Conservation (phyloP, 495 filamentous ascomycete genomes). For the Hyaloscypha finlandica region DNA sequence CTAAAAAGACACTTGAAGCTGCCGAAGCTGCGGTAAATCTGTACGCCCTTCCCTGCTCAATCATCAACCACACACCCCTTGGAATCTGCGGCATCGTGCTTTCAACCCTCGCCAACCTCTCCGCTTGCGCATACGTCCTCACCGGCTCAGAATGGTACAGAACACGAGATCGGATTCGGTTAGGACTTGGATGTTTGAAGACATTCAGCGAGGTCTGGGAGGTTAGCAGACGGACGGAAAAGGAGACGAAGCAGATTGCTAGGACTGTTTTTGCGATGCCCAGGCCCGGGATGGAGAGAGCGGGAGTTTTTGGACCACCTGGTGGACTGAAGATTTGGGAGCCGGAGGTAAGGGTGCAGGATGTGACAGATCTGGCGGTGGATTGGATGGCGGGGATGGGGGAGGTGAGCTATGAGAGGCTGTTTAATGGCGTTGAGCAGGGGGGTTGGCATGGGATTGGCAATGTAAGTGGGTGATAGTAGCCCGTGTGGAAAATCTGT, state of each 20-base stretch:
- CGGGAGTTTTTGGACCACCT: neutral
- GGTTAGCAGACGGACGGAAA: constrained; percentile 60
- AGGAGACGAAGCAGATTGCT: constrained; percentile 60
- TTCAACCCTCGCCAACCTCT: constrained; percentile 45
- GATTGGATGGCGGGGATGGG: neutral
- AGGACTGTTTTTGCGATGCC: constrained; percentile 39
- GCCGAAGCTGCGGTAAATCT: constrained; percentile 66
- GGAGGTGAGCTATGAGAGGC: neutral
- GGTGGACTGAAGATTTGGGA: neutral
- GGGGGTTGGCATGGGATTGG: neutral
- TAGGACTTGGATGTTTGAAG: constrained; percentile 68
- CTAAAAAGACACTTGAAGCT: constrained; percentile 65
- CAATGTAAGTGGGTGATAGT: neutral
- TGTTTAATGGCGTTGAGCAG: neutral
- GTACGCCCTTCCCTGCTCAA: constrained; percentile 61
- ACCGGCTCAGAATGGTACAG: constrained; percentile 55
- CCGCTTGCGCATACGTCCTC: constrained; percentile 50
- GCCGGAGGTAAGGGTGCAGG: neutral
- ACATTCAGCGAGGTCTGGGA: constrained; percentile 65
- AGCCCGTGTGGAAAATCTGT: neutral
- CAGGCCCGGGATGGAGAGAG: constrained; percentile 1
- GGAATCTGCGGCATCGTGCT: constrained; percentile 66
- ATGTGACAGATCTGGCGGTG: neutral
- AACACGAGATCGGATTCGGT: constrained; percentile 62
- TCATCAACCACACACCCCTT: constrained; percentile 65